Evolutionary conservation across 805 yeast genomes (phyloP), one percentile per base, ranked within the genome.

Genomic region (Zygosaccharomyces bailii): DNA sequence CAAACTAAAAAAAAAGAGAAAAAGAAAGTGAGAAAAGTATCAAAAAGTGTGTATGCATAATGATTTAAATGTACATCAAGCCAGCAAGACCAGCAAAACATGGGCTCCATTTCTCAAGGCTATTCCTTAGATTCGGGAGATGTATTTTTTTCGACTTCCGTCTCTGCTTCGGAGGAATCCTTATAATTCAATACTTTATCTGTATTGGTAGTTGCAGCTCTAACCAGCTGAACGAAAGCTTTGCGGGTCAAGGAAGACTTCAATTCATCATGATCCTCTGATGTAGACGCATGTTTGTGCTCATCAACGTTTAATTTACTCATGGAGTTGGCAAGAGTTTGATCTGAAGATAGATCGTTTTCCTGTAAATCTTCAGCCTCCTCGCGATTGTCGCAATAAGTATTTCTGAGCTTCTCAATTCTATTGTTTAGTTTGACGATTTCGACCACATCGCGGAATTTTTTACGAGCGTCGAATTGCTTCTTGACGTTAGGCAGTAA

Each of bases 361-460:
- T 57, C 65, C 30, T 60, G 68, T n/a, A 61, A 51, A 48, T 60
- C 66, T 13, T 56, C 53, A 42, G 53, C 68, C 11, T 59, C 39
- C 29, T 66, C 72, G 45, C 73, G 79, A 24, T 73, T 79, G 25
- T 74, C 80, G 34, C 55, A 68, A 29, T 65, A 85, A 53, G 80
- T 56, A 45, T 73, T 72, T 66, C 83, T 80, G 60, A 91, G 75
- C 53, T 82, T 81, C 57, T 77, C 72, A 63, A 91, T 80, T 62
- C 86, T 78, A 66, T 89, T 89, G 57, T 84, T 80, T 67, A 91
- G 77, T 55, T 80, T 80, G 42, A 91, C 90, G 59, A 87, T 72
- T 62, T 88, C 93, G 55, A 87, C 83, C 30, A 93, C 97, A 55
- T 84, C 86, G 57, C 82, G 80, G 70, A 93, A 82, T 66, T 85